Evolutionary conservation across 495 filamentous ascomycete genomes (phyloP).

Genomic region (Xylaria curta): DNA sequence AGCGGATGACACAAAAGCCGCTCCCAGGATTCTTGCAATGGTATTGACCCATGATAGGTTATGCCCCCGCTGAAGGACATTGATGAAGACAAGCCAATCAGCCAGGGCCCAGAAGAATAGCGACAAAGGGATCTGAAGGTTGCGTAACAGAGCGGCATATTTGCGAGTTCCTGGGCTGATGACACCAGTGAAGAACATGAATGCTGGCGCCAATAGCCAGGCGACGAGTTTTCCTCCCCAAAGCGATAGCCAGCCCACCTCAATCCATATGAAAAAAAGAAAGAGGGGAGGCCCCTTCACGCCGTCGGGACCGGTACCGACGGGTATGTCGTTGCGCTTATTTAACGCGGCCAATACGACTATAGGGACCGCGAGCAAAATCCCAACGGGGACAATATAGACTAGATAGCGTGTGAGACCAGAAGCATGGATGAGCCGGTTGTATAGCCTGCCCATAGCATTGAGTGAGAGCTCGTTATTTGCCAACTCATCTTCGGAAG

Average conservation of each 20-base stretch:
- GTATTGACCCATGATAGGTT: conserved; percentile 48
- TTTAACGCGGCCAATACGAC: conserved; percentile 67
- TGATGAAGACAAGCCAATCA: conserved; percentile 79
- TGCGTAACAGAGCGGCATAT: conserved; percentile 81
- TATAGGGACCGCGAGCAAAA: conserved; percentile 80
- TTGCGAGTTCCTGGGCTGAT: conserved; percentile 91
- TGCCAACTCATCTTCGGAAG: conserved; percentile 61
- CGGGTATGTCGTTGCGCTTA: conserved; percentile 43
- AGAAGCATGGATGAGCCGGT: conserved; percentile 82
- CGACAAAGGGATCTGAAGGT: conserved; percentile 83
- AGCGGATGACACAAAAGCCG: conserved; percentile 74
- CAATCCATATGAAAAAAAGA: conserved; percentile 89
- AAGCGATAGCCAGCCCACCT: conserved; percentile 85
- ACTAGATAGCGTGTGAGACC: conserved; percentile 87
- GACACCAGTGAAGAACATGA: conserved; percentile 87
- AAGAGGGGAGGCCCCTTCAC: conserved; percentile 65
- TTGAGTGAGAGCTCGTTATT: conserved; percentile 68
- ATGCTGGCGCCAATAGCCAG: conserved; percentile 76
- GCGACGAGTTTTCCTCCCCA: conserved; percentile 88
- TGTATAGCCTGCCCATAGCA: conserved; percentile 85
- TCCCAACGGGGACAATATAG: conserved; percentile 80
- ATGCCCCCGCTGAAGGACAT: conserved; percentile 51
- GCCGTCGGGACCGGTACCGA: conserved; percentile 48
- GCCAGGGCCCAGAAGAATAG: conserved; percentile 87
- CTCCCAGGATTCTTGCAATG: conserved; percentile 77